Evolutionary conservation across 2,329 filamentous ascomycete species (phyloP), one percentile per base, ranked within the genome.

Genomic region (Hortaea sp.): DNA sequence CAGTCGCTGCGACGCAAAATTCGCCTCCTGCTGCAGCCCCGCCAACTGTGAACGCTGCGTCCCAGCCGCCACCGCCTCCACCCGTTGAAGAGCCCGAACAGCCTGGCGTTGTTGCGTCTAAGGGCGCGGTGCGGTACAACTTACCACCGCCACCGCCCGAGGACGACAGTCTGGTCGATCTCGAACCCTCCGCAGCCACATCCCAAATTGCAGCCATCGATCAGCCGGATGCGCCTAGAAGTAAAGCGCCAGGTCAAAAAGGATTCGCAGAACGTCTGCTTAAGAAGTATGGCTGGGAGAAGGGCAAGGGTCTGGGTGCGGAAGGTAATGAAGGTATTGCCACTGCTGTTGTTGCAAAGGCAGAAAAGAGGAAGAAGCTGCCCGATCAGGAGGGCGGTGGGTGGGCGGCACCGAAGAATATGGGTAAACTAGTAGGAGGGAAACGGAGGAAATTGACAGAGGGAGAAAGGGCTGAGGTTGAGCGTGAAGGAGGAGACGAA

Each of bases 211-310:
- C 67, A 49, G 64, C 67, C 35, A 58, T 65, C 13, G 66, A 72
- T 30, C 77, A 35, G 32, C 32, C 32, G 2, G n/a, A n/a, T 35
- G n/a, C 7, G 32, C n/a, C 32, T 35, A n/a, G 32, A n/a, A 35
- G 32, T n/a, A n/a, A n/a, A 35, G 32, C 32, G n/a, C 88, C 88
- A 0, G 87, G 88, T 11, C 85, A 94, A 64, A 78, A 81, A 53
- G 85, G 83, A 43, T 95, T 95, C 64, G 92, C 88, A 0, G 79
- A 88, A 54, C 84, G 88, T 31, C 77, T 97, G 46, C 88, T 98
- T 80, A 78, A 80, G 50, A 97, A 95, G 63, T 92, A 95, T 68
- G 92, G 92, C 46, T 97, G 89, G 86, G 83, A 81, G 32, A 84
- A 89, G 59, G 92, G 92, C 27, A 77, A 83, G 51, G 92, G 92